Percentiles rank a stretch among this genome's conserved stretches.
Conservation (phyloP, 2,329 filamentous ascomycete genomes). For the Davidsoniella neocaledoniae region DNA sequence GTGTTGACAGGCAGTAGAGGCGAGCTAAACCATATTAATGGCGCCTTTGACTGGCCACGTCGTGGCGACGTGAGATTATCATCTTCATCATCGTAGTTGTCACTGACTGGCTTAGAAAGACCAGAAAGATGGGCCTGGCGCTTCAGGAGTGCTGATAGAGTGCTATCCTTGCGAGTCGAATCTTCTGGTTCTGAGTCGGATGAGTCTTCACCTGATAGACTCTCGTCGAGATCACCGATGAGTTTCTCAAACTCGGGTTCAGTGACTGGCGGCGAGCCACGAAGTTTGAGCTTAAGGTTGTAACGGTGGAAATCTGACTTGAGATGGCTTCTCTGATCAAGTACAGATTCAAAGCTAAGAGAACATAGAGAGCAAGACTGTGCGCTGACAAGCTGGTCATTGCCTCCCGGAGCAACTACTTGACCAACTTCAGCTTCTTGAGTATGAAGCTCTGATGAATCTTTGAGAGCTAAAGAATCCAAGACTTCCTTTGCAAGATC, state of each 20-base stretch:
- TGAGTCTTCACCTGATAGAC: conserved; percentile 72
- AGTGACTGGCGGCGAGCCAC: conserved; percentile 52
- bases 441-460: conserved; percentile 18
- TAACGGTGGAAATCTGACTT: conserved; percentile 87
- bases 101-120: conserved; percentile 30
- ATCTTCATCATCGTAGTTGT: conserved; percentile 25
- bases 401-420: conserved; percentile 15
- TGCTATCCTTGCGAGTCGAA: conserved; percentile 44
- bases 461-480: conserved; percentile 39
- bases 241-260: conserved; percentile 79
- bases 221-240: conserved; percentile 70
- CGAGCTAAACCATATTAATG: conserved; percentile 74
- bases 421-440: conserved; percentile 15
- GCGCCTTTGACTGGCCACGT: conserved; percentile 42
- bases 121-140: conserved; percentile 61
- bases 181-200: conserved; percentile 53
- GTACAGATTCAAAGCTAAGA: conserved; percentile 51
- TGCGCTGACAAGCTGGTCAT: conserved; percentile 36
- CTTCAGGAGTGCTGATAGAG: conserved; percentile 60
- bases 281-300: conserved; percentile 82
- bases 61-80: conserved; percentile 24
- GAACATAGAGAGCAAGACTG: conserved; percentile 71
- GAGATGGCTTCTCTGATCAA: conserved; percentile 72
- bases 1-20: conserved; percentile 57
- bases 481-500: conserved; percentile 64